Evolutionary conservation across 176 grass and related monocot genomes (phyloP).

Genomic region (Pontederia paniculata): DNA sequence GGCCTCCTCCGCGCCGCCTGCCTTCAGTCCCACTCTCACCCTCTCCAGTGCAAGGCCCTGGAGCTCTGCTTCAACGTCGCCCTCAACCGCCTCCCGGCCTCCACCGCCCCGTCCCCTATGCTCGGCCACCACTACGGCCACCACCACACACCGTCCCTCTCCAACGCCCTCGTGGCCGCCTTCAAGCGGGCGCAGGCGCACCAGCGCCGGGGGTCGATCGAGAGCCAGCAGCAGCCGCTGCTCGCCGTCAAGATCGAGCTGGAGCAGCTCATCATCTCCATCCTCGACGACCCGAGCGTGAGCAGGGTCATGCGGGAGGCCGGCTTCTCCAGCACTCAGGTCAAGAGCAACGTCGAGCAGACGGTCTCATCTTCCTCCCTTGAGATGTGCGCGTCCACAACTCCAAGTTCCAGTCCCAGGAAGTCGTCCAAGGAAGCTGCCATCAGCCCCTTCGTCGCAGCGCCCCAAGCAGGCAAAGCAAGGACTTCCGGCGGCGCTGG

Average conservation of each 20-base stretch:
- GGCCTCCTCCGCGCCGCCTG: constrained; percentile 71
- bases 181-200: constrained; percentile 91
- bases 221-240: constrained; percentile 27
- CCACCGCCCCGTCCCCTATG: constrained; percentile 1
- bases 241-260: constrained; percentile 59
- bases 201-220: constrained; percentile 54
- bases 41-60: constrained; percentile 93
- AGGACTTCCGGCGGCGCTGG: not conserved
- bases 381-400: not conserved
- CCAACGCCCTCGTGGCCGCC: constrained; percentile 92
- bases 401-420: not conserved
- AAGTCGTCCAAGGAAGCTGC: constrained; percentile 4
- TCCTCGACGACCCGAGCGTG: constrained; percentile 93
- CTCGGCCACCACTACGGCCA: not conserved
- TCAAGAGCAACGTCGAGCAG: constrained; percentile 70
- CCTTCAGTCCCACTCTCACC: constrained; percentile 76
- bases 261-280: constrained; percentile 78
- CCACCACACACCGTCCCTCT: constrained; percentile 45
- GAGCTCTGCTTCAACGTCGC: constrained; percentile 98
- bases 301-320: constrained; percentile 96
- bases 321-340: constrained; percentile 72
- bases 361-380: constrained; percentile 12
- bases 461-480: not conserved
- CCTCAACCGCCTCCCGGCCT: constrained; percentile 79
- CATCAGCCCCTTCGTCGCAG: not conserved